These are phyloP conservation scores for Alternaria alternata DNA, from an alignment of 2,329 filamentous ascomycete species.

Conservation along the genomic window DNA sequence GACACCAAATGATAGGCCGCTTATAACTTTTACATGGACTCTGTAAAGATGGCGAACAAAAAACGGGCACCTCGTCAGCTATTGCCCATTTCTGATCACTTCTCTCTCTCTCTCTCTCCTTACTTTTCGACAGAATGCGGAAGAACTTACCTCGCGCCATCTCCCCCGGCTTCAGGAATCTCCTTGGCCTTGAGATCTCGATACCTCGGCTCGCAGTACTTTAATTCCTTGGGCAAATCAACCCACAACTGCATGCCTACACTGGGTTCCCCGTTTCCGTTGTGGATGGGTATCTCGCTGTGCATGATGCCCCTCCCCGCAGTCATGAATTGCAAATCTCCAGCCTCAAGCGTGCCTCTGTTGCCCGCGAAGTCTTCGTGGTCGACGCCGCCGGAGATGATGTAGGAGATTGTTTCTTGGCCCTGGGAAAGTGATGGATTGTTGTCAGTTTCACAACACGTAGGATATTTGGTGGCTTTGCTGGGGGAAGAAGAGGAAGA, in stretches of 20 bases:
- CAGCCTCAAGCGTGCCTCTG: fast-evolving
- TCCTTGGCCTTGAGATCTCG: neutral
- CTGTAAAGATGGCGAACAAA: no score
- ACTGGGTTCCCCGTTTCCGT: neutral
- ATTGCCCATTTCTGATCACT: no score
- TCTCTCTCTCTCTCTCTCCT: no score
- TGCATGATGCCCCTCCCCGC: neutral
- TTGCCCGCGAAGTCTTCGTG: neutral
- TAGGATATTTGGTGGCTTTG: no score
- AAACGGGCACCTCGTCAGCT: no score
- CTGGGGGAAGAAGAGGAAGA: no score
- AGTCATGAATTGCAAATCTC: neutral
- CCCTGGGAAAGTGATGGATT: neutral
- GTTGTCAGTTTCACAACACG: no score
- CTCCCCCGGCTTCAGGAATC: neutral
- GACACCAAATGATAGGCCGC: neutral
- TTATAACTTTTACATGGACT: neutral
- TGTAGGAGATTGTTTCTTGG: neutral
- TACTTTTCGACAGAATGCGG: no score
- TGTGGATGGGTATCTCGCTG: neutral
- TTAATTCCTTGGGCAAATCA: neutral
- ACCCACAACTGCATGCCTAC: neutral
- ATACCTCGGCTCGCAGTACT: neutral
- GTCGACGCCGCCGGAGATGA: neutral
- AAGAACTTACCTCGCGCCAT: neutral